Percentiles rank a stretch among this genome's conserved stretches.
Evolutionary conservation across 1,139 yeast genomes (phyloP).

Genomic region (Eremothecium cymbalariae): DNA sequence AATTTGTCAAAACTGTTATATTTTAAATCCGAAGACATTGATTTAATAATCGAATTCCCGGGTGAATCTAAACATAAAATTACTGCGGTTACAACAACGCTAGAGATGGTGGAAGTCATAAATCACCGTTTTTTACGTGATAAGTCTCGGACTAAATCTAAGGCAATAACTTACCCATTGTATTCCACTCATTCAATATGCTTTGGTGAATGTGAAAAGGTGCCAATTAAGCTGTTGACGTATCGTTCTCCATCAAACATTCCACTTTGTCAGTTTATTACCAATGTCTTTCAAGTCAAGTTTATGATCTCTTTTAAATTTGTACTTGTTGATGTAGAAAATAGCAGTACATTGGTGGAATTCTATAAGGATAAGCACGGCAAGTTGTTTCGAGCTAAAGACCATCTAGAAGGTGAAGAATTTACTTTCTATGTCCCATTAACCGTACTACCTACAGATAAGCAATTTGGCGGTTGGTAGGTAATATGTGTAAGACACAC

Average conservation of each 20-base stretch:
- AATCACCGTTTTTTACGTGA: constrained; percentile 24
- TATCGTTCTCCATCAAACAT: constrained; percentile 29
- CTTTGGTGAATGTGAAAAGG: constrained; percentile 22
- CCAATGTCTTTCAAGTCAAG: constrained; percentile 32
- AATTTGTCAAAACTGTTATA: constrained; percentile 38
- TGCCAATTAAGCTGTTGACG: constrained; percentile 30
- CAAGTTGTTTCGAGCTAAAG: constrained; percentile 26
- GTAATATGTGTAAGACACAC: background rate
- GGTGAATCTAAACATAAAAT: constrained; percentile 13
- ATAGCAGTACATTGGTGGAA: constrained; percentile 14
- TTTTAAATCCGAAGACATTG: constrained; percentile 44
- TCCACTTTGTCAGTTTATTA: constrained; percentile 33
- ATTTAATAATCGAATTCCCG: constrained; percentile 32
- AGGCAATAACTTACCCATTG: constrained; percentile 19
- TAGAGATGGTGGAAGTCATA: constrained; percentile 31
- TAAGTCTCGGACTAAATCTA: constrained; percentile 11
- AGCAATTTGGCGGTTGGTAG: constrained; percentile 33
- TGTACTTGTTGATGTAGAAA: constrained; percentile 21
- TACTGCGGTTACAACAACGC: constrained; percentile 29
- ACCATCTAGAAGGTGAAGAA: constrained; percentile 32
- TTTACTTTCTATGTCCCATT: constrained; percentile 34
- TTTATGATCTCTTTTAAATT: constrained; percentile 33
- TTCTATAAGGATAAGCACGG: constrained; percentile 31
- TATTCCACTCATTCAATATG: constrained; percentile 28
- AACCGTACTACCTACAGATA: constrained; percentile 29